phyloP scores from a whole-genome alignment of 23 red algal species.

The Gracilaria domingensis region DNA sequence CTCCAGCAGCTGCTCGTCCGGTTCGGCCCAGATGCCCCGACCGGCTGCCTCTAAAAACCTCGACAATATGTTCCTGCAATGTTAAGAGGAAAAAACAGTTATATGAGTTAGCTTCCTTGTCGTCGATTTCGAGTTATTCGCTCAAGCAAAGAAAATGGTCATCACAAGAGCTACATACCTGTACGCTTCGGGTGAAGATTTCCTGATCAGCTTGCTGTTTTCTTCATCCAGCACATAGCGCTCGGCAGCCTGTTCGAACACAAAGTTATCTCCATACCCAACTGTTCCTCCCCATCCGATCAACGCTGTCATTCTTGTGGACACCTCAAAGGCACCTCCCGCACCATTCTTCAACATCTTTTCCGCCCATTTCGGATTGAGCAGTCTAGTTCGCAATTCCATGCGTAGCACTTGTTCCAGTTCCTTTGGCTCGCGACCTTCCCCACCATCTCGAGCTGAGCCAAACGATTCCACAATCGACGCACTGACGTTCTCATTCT shows the following conservation, averaged over 20 bases:
- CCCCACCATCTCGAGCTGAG: conserved; percentile 11
- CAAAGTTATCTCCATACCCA: conserved; percentile 72
- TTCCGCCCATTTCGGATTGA: conserved; percentile 77
- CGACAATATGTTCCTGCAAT: conserved; percentile 65
- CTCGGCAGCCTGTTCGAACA: conserved; percentile 75
- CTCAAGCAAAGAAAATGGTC: neutral
- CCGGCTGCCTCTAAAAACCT: conserved; percentile 76
- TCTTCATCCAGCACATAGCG: conserved; percentile 70
- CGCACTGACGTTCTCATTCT: conserved; percentile 51
- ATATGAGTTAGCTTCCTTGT: neutral
- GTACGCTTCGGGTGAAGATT: conserved; percentile 41
- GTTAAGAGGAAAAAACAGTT: neutral
- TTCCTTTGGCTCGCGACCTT: conserved; percentile 48
- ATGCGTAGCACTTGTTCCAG: conserved; percentile 68
- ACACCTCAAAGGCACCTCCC: conserved; percentile 79
- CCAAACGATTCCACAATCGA: conserved; percentile 78
- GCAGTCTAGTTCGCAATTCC: conserved; percentile 71
- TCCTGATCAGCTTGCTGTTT: conserved; percentile 15
- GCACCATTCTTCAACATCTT: conserved; percentile 71
- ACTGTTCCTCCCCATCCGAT: conserved; percentile 75
- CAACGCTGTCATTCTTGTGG: conserved; percentile 71
- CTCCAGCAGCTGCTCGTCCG: conserved; percentile 48
- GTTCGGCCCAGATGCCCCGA: conserved; percentile 64
- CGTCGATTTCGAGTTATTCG: no score
- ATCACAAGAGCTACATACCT: neutral